Conservation (phyloP, 176 grass and related monocot species). For the Oryza nivara region DNA sequence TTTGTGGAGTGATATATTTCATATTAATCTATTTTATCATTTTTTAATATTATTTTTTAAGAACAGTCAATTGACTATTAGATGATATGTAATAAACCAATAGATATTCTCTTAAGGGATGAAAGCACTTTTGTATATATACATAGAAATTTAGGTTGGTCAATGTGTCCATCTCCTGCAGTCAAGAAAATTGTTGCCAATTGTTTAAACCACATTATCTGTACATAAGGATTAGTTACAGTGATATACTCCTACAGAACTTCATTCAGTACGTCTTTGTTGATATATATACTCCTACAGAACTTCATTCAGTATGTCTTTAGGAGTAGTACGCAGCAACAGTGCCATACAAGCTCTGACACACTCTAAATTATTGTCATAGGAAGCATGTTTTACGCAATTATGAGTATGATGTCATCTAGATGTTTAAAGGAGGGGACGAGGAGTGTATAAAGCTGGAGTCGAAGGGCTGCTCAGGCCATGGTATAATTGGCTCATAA, state of each 20-base stretch:
- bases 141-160: not conserved
- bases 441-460: slow-evolving; percentile 48
- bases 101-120: no score
- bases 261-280: not conserved
- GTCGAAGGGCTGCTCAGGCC: slow-evolving; percentile 40
- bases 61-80: no score
- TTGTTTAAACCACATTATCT: not conserved
- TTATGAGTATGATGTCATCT: slow-evolving; percentile 52
- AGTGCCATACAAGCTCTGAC: slow-evolving; percentile 20
- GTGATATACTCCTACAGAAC: no score
- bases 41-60: no score
- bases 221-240: not conserved
- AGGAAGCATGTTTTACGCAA: slow-evolving; percentile 42
- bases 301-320: not conserved
- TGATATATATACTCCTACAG: no score
- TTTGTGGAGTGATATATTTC: no score
- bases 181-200: not conserved
- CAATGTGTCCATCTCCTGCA: not conserved
- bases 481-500: slow-evolving; percentile 48
- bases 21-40: no score
- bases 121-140: not conserved
- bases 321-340: not conserved
- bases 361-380: slow-evolving; percentile 37
- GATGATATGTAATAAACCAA: no score
- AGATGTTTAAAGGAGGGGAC: slow-evolving; percentile 40